phyloP scores from a whole-genome alignment of 2,329 filamentous ascomycete genomes.

The Ophiocordyceps camponoti-saundersi region DNA sequence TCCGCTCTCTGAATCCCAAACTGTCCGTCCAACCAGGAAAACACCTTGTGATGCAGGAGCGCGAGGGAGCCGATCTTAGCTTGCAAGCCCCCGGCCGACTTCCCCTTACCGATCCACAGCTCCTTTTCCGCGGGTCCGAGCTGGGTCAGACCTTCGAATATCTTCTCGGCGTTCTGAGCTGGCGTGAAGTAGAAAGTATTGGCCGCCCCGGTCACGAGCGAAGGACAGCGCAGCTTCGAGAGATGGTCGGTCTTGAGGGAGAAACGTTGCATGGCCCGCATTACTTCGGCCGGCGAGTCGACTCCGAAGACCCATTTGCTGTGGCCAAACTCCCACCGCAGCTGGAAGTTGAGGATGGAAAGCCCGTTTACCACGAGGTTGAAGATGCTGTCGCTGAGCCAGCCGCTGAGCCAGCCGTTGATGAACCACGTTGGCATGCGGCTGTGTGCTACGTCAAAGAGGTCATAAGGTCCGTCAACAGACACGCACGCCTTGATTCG shows the following conservation, averaged over 20 bases:
- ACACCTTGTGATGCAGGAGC: constrained; percentile 6
- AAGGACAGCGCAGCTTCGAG: constrained; percentile 9
- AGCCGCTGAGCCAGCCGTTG: constrained; percentile 10
- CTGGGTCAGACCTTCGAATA: constrained; percentile 3
- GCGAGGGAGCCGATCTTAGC: constrained; percentile 10
- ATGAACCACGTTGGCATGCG: constrained; percentile 10
- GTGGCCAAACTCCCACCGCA: constrained; percentile 13
- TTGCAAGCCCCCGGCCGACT: constrained; percentile 6
- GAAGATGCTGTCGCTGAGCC: constrained; percentile 9
- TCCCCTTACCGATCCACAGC: constrained; percentile 6
- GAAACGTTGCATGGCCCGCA: constrained; percentile 8
- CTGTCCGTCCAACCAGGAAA: constrained; percentile 7
- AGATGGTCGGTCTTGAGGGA: constrained; percentile 6
- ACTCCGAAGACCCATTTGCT: constrained; percentile 9
- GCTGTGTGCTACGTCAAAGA: constrained; percentile 10
- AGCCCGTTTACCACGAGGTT: constrained; percentile 8
- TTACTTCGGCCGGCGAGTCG: constrained; percentile 8
- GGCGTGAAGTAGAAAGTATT: constrained; percentile 7
- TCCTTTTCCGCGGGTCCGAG: constrained; percentile 6
- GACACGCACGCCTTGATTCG: constrained; percentile 25
- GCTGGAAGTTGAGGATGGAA: constrained; percentile 9
- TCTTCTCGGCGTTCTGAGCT: constrained; percentile 3
- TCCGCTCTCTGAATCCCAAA: constrained; percentile 5
- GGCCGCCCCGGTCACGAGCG: constrained; percentile 10
- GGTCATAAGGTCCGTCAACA: constrained; percentile 10